Base-by-base conservation (phyloP, 768 basidiomycete genomes). In the Boletus bicolor region DNA sequence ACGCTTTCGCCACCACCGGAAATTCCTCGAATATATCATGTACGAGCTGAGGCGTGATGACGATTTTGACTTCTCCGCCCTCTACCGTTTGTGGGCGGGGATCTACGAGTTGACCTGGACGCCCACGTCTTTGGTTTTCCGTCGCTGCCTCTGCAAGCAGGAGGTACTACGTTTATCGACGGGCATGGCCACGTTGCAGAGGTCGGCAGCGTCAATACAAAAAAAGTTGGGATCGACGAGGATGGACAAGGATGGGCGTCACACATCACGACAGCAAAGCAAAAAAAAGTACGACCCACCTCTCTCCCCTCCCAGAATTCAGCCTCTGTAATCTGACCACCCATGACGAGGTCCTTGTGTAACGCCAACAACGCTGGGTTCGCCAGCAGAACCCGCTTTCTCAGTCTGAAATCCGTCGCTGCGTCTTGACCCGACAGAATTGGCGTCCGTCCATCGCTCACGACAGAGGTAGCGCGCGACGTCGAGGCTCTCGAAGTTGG, bases 241-340 rank as follows among this genome's bases (percentile, higher is more conserved):
- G 48, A 28, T 15, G 17, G 24, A 4, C 26, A 39, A 39, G 49
- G 28, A 49, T 49, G 37, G 26, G 10, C 8, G 46, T 41, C 45
- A 49, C 41, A 37, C 44, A 53, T 30, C 15, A 36, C 35, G 43
- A 62, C 53, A 48, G 60, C 51, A 44, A 46, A 19, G 37, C 37
- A 35, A 26, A 21, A 35, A 26, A 21, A 28, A 24, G 21, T n/a
- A 48, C 57, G 28, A 44, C 64, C 51, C 68, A 97, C 93, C 82
- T 97, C 90, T 66, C 97, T 80, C 34, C 93, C 93, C 57, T 94
- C 93, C 97, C 97, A 98, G 70, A 98, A 99, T 62, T 99, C 97
- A 0, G 84, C 82, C 71, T 98, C 95, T 1, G 87, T 88, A 32
- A 99, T 89, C 59, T 91, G 87, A 10, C 87, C 85, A 30, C 77